A percentile compares a stretch with the other conserved stretches of the same genome.
phyloP scores from a whole-genome alignment of 2,329 filamentous ascomycete species.

The Cercospora nicotianae region DNA sequence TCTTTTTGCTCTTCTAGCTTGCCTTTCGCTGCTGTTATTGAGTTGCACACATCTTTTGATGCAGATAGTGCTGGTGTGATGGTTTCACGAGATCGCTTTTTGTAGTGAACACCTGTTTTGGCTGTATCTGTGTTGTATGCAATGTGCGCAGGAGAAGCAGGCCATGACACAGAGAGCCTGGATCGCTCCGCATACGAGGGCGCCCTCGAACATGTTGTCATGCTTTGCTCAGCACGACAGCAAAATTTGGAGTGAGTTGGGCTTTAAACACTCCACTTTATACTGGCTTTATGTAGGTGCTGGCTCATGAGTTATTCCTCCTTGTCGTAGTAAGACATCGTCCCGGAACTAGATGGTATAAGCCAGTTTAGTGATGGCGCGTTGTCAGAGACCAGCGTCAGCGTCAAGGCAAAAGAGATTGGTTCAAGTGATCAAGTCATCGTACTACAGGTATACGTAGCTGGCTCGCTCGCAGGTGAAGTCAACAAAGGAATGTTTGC shows the following conservation, averaged over 20 bases:
- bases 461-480: neutral
- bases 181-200: neutral
- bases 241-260: neutral
- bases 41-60: neutral
- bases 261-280: neutral
- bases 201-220: neutral
- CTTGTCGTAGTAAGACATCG: neutral
- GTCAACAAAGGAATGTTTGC: neutral
- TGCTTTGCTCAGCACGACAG: neutral
- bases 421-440: neutral
- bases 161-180: neutral
- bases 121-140: neutral
- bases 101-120: neutral
- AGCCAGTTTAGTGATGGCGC: neutral
- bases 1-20: conserved; percentile 3
- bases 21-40: neutral
- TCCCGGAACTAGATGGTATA: neutral
- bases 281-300: neutral
- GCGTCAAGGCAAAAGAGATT: neutral
- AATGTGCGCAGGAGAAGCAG: neutral
- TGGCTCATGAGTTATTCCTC: neutral
- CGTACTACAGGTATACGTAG: neutral
- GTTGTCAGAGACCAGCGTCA: neutral
- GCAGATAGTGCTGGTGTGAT: too few species aligned
- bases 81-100: neutral